Evolutionary conservation across 2,329 filamentous ascomycete species (phyloP).

Genomic region (Ophiostoma ulmi): DNA sequence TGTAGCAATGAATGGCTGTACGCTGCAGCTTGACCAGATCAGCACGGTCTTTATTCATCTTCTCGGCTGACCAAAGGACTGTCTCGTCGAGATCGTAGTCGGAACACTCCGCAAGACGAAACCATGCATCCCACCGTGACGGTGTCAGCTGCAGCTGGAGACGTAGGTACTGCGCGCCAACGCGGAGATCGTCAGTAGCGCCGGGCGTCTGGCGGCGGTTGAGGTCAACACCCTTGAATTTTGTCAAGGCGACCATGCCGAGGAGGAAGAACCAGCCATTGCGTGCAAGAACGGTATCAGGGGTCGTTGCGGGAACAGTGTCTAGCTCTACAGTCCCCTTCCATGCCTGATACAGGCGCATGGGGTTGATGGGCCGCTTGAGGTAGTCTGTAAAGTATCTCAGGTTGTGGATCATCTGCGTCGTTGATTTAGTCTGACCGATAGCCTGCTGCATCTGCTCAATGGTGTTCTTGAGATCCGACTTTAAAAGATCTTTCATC

Average conservation of each 20-base stretch:
- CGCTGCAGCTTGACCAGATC: constrained; percentile 73
- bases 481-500: constrained; percentile 86
- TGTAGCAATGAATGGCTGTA: constrained; percentile 76
- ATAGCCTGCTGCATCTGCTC: constrained; percentile 90
- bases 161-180: constrained; percentile 72
- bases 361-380: constrained; percentile 76
- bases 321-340: constrained; percentile 71
- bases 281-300: constrained; percentile 66
- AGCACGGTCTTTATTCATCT: constrained; percentile 75
- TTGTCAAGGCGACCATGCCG: constrained; percentile 81
- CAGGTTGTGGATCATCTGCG: constrained; percentile 80
- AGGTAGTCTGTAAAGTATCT: constrained; percentile 76
- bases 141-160: constrained; percentile 78
- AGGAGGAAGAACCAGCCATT: constrained; percentile 91
- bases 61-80: constrained; percentile 83
- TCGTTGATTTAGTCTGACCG: constrained; percentile 69
- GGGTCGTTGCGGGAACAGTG: constrained; percentile 61
- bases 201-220: constrained; percentile 72
- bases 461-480: constrained; percentile 81
- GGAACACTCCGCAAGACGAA: constrained; percentile 77
- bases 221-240: constrained; percentile 65
- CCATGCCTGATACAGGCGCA: constrained; percentile 73
- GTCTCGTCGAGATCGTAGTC: constrained; percentile 84
- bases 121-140: constrained; percentile 86
- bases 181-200: constrained; percentile 77